These are phyloP conservation scores for Sclerotinia sclerotiorum DNA, from an alignment of 2,329 filamentous ascomycete genomes.

Conservation along the genomic window DNA sequence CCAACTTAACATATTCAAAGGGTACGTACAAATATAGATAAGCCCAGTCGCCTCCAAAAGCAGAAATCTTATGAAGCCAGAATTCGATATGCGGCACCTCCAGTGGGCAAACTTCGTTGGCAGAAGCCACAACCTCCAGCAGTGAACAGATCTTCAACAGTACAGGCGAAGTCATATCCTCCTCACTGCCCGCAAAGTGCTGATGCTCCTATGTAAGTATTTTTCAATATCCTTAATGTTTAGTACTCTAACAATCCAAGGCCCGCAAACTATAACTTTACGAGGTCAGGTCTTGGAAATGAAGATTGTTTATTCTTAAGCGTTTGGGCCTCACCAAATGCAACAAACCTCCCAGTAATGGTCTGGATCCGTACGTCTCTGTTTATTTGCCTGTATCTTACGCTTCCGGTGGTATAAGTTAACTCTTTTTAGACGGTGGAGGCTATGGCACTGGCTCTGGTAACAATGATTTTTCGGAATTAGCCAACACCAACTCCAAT, in stretches of 20 bases:
- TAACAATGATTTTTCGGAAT: constrained; percentile 42
- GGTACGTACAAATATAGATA: constrained; percentile 39
- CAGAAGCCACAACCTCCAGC: constrained; percentile 42
- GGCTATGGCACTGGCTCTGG: constrained; percentile 35
- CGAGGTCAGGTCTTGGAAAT: constrained; percentile 28
- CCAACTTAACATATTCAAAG: constrained; percentile 48
- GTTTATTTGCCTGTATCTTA: not conserved
- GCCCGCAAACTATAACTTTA: constrained; percentile 24
- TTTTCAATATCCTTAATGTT: not conserved
- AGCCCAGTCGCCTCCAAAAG: not conserved
- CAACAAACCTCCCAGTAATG: constrained; percentile 42
- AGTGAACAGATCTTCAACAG: constrained; percentile 28
- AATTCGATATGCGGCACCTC: constrained; percentile 47
- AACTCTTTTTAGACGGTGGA: constrained; percentile 41
- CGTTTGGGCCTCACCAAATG: constrained; percentile 43
- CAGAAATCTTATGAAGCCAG: not conserved
- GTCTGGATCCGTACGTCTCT: constrained; percentile 43
- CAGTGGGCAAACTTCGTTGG: constrained; percentile 46
- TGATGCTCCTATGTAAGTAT: constrained; percentile 20
- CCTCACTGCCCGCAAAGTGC: constrained; percentile 42
- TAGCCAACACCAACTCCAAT: constrained; percentile 51
- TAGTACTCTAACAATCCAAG: not conserved
- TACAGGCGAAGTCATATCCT: constrained; percentile 37
- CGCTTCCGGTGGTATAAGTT: constrained; percentile 29
- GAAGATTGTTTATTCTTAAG: constrained; percentile 44